Base-by-base conservation (phyloP, 345 rosid genomes). In the Lenwebbia sp. region DNA sequence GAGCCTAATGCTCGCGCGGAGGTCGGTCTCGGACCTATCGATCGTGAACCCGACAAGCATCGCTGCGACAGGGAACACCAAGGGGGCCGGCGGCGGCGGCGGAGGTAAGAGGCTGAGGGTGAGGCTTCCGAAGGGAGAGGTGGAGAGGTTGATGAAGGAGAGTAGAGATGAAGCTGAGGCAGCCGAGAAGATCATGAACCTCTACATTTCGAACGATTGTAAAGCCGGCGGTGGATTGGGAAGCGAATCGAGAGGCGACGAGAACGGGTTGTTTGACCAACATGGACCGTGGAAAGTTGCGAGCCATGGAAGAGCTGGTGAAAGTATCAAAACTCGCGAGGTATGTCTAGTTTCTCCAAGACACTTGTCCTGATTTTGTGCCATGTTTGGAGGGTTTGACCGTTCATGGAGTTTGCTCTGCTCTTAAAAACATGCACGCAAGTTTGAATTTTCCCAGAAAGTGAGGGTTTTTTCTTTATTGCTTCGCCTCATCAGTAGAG, bases 21-120 rank as follows among this genome's bases (percentile, higher is more conserved):
- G 99, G 88, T 95, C 99, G 14, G 91, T 89, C 0, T 98, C 99
- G 37, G 98, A 96, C 88, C 92, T 97, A 7, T 90, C 96, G 10
- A 88, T 90, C 75, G 88, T 94, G 90, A 93, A 89, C 41, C 88
- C 88, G 78, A 60, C 86, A 22, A 62, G 9, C 51, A 60, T 22
- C 41, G 23, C 13, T 51, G 58, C 25, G 83, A 53, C 85, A 54
- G 52, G 37, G 84, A 10, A 37, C 50, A 19, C 85, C 62, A 26
- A 50, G 26, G 55, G 7, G 14, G 83, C 23, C 21, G 75, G 81
- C 30, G 88, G 85, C 33, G 11, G 82, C 30, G 85, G 30, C 19
- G 33, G 50, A 15, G 22, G 70, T 5, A 88, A 53, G 92, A 93
- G 94, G 89, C 92, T 97, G 85, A 95, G 62, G 56, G 49, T 97